These are phyloP conservation scores for Coccinonectria pachysandricola DNA, from an alignment of 2,329 filamentous ascomycete genomes.

Conservation along the genomic window DNA sequence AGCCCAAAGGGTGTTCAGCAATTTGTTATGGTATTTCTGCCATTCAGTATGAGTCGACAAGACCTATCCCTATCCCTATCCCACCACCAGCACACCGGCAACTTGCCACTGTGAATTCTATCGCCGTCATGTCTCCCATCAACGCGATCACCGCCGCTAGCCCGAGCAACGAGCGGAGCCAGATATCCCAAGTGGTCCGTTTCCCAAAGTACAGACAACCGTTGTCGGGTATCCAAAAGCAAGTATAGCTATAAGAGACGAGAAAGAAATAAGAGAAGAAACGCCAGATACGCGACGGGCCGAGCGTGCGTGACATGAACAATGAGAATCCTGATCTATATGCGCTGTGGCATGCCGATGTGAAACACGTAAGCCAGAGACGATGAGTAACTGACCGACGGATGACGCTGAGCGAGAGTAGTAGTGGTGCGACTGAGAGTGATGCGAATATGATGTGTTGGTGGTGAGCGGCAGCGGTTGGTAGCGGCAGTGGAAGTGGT, in stretches of 20 bases:
- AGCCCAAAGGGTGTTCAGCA: no score
- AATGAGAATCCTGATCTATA: conserved; percentile 11
- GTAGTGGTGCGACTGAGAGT: not conserved
- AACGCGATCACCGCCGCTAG: conserved; percentile 1
- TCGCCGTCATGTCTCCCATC: no score
- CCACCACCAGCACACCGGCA: conserved; percentile 1
- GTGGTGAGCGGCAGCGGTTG: conserved; percentile 4
- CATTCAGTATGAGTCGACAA: conserved; percentile 20
- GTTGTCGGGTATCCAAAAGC: conserved; percentile 15
- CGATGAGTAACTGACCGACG: no score
- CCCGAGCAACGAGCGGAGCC: conserved; percentile 1
- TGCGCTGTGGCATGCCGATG: conserved; percentile 1
- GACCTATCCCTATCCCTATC: conserved; percentile 3
- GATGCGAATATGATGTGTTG: no score
- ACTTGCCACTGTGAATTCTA: no score
- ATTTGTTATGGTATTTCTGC: conserved; percentile 29
- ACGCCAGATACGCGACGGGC: conserved; percentile 9
- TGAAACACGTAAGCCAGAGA: not conserved
- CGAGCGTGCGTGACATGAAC: conserved; percentile 1
- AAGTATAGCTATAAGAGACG: conserved; percentile 4
- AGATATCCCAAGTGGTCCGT: conserved; percentile 2
- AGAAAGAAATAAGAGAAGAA: conserved; percentile 8
- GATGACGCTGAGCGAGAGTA: not conserved
- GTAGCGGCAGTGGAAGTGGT: not conserved
- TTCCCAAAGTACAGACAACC: conserved; percentile 1